Evolutionary conservation across 345 rosid species (phyloP).

Genomic region (Eucalyptus pauciflora): DNA sequence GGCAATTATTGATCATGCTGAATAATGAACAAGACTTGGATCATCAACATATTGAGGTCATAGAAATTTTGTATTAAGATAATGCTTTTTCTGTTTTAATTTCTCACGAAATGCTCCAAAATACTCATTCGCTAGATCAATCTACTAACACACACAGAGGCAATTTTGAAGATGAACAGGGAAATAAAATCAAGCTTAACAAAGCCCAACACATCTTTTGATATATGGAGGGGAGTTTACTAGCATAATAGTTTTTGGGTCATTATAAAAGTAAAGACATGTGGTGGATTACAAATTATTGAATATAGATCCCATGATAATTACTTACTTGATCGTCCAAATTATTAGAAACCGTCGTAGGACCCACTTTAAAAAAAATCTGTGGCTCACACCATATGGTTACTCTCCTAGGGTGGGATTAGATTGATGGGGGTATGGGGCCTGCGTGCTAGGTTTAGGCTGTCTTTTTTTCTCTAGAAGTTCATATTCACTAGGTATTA

Average conservation of each 20-base stretch:
- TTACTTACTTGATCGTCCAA: not conserved
- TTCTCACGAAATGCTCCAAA: not conserved
- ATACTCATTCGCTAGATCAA: not conserved
- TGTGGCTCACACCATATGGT: too few species aligned
- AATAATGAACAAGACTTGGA: not conserved
- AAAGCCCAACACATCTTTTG: too few species aligned
- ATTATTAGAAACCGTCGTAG: too few species aligned
- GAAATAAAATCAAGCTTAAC: not conserved
- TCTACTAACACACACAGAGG: not conserved
- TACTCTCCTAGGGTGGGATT: too few species aligned
- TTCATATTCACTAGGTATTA: too few species aligned
- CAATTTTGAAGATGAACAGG: not conserved
- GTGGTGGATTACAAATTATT: fast-evolving
- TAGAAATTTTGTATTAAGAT: not conserved
- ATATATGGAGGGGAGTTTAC: too few species aligned
- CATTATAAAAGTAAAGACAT: not conserved
- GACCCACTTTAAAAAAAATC: too few species aligned
- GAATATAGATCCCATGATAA: fast-evolving
- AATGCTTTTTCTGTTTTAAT: not conserved
- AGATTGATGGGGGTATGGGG: too few species aligned
- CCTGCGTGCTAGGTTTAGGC: fast-evolving
- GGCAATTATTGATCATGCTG: not conserved
- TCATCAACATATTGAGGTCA: not conserved
- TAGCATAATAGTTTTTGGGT: too few species aligned
- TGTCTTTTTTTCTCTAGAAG: too few species aligned